These are phyloP conservation scores for Erythrophleum ivorense DNA, from an alignment of 331 rosid genomes.

Conservation along the genomic window DNA sequence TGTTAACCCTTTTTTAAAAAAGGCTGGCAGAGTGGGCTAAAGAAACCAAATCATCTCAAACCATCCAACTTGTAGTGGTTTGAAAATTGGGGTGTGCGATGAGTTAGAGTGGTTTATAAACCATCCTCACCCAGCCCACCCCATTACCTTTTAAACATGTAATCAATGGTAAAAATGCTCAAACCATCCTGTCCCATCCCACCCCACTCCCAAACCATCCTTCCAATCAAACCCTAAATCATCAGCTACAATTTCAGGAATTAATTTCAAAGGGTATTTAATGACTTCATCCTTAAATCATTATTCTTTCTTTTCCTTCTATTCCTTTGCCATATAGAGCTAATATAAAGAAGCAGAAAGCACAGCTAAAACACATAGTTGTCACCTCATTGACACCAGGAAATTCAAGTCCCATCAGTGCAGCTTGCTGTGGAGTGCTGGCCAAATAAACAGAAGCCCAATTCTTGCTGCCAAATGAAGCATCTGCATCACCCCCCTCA, in stretches of 20 bases:
- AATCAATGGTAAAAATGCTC: too few species aligned
- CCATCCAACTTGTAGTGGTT: too few species aligned
- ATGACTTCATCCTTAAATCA: background rate
- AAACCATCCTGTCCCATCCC: too few species aligned
- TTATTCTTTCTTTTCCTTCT: conserved; percentile 34
- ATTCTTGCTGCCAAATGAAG: conserved; percentile 80
- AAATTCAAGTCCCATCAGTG: conserved; percentile 87
- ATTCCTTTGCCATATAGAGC: conserved; percentile 20
- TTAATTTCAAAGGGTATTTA: background rate
- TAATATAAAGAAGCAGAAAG: conserved; percentile 32
- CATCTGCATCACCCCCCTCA: conserved; percentile 54
- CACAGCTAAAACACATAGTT: conserved; percentile 24
- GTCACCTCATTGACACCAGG: conserved; percentile 93
- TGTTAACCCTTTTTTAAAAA: background rate
- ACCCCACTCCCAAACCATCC: too few species aligned
- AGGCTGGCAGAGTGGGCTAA: background rate
- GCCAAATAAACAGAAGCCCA: conserved; percentile 99
- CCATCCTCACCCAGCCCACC: too few species aligned
- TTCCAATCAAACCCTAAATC: too few species aligned
- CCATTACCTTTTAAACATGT: too few species aligned
- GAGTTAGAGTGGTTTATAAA: too few species aligned
- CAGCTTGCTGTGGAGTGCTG: conserved; percentile 98
- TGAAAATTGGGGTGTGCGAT: too few species aligned
- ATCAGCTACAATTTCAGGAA: background rate
- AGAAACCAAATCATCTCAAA: too few species aligned